Evolutionary conservation across 2,329 filamentous ascomycete genomes (phyloP).

Genomic region (Penicillium glabrum): DNA sequence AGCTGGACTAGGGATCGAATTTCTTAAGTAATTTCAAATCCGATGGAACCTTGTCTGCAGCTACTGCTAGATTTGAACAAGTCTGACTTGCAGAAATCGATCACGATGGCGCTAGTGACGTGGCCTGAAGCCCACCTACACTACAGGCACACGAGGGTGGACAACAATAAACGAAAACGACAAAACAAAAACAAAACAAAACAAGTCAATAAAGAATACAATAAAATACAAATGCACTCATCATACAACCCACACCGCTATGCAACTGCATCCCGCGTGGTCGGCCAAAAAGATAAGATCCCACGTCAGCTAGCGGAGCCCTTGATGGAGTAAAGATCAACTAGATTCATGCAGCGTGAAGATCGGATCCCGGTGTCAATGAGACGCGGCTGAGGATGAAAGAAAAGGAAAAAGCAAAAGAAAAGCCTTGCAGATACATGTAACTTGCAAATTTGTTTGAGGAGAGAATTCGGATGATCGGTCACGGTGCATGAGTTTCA

Average conservation of each 20-base stretch:
- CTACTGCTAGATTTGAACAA: not conserved
- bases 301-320: slow-evolving; percentile 6
- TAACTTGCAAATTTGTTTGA: not conserved
- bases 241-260: slow-evolving; percentile 1
- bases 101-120: slow-evolving; percentile 11
- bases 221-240: not conserved
- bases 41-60: not conserved
- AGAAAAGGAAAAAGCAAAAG: not conserved
- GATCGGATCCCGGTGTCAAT: slow-evolving; percentile 6
- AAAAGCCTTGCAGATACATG: not conserved
- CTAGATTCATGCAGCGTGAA: slow-evolving; percentile 9
- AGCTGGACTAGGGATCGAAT: too few species aligned
- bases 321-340: slow-evolving; percentile 11
- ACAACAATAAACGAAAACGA: not conserved
- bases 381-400: not conserved
- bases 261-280: slow-evolving; percentile 2
- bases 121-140: slow-evolving; percentile 10
- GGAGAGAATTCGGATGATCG: not conserved
- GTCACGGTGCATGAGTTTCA: slow-evolving; percentile 7
- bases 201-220: not conserved
- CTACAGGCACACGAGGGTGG: not conserved
- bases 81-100: slow-evolving; percentile 1
- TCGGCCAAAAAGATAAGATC: slow-evolving; percentile 8
- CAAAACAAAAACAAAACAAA: not conserved
- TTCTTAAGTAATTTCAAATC: not conserved